These are phyloP conservation scores for Agaricus blazei DNA, from an alignment of 768 basidiomycete genomes.

Conservation along the genomic window DNA sequence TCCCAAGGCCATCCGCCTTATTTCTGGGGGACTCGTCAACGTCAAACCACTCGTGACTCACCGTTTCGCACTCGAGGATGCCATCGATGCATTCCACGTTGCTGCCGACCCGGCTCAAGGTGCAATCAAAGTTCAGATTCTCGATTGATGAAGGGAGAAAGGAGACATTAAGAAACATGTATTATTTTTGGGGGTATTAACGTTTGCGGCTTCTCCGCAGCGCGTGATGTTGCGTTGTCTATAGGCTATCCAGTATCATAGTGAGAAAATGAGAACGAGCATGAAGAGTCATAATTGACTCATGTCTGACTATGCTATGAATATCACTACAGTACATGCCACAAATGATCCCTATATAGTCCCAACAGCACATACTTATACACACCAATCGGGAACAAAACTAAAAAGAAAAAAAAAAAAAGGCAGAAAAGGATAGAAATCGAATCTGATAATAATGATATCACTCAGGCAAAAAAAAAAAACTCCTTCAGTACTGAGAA, in stretches of 20 bases:
- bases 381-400: neutral
- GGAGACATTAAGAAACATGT: neutral
- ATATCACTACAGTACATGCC: constrained; percentile 9
- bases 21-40: constrained; percentile 69
- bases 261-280: neutral
- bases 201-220: neutral
- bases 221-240: neutral
- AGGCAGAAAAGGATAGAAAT: constrained; percentile 5
- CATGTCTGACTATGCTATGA: constrained; percentile 1
- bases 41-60: constrained; percentile 81
- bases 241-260: neutral
- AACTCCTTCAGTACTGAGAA: constrained; percentile 2
- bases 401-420: neutral
- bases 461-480: constrained; percentile 4
- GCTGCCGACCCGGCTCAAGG: constrained; percentile 64
- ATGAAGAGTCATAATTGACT: too few species aligned
- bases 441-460: constrained; percentile 8
- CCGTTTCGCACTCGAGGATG: constrained; percentile 65
- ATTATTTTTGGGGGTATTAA: neutral
- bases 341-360: neutral
- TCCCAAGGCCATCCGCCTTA: constrained; percentile 78
- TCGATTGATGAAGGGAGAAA: constrained; percentile 31
- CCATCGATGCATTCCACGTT: constrained; percentile 74
- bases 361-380: neutral
- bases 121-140: constrained; percentile 66